phyloP scores from a whole-genome alignment of 1,284 basidiomycete genomes.

The Cerioporus squamosus region DNA sequence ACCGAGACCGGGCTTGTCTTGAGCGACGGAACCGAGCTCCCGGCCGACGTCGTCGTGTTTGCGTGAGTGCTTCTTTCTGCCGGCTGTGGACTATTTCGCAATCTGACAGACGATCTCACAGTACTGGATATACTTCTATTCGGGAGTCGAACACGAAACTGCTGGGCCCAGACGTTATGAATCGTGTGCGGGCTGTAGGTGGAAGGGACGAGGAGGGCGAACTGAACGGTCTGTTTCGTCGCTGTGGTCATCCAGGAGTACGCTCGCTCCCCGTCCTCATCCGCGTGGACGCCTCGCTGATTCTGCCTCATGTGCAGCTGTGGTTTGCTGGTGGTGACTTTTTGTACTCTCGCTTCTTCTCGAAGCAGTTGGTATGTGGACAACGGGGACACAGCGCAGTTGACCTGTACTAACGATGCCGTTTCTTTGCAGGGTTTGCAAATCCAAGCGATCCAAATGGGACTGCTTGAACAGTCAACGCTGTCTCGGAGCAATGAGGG shows the following conservation, averaged over 20 bases:
- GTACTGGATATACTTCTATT: constrained; percentile 13
- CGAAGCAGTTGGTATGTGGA: not conserved
- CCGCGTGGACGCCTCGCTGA: not conserved
- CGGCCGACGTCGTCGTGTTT: constrained; percentile 51
- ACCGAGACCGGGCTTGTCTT: constrained; percentile 42
- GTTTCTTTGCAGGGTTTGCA: too few relatives aligned
- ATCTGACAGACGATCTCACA: not conserved
- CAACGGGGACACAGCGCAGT: too few relatives aligned
- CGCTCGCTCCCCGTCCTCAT: not conserved
- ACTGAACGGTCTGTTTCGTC: constrained; percentile 37
- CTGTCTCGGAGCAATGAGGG: too few relatives aligned
- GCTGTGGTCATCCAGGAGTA: constrained; percentile 38
- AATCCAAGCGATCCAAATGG: too few relatives aligned
- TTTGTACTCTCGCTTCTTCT: not conserved
- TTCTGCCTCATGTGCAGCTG: not conserved
- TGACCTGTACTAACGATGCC: too few relatives aligned
- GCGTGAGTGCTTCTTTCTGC: constrained; percentile 26
- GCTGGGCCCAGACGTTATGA: constrained; percentile 42
- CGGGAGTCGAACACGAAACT: constrained; percentile 35
- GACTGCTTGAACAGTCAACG: too few relatives aligned
- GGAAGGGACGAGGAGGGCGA: constrained; percentile 61
- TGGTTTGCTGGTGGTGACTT: not conserved
- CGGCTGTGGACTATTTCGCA: too few relatives aligned
- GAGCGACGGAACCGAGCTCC: constrained; percentile 44
- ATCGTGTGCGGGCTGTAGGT: constrained; percentile 47